Percentiles rank a stretch among this genome's conserved stretches.
Conservation (phyloP, 176 grass and related monocot genomes). For the Cenchrus fungigraminus region DNA sequence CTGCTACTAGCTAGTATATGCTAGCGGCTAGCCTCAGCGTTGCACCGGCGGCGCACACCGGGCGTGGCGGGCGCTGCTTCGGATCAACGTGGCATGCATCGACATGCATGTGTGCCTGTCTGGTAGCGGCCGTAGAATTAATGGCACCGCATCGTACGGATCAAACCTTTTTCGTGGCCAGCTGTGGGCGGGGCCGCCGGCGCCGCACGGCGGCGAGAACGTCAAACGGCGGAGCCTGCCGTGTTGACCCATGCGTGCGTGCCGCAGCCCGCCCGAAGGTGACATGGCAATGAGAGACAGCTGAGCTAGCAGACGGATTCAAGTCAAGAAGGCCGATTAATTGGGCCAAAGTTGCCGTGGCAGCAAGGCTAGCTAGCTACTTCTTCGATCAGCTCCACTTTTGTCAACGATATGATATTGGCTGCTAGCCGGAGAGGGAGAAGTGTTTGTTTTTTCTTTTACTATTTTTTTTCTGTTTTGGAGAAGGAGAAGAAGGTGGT, state of each 20-base stretch:
- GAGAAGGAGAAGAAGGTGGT: not conserved
- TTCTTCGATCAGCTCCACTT: not conserved
- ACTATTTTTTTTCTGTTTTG: not conserved
- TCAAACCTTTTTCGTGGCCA: not conserved
- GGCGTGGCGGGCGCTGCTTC: not conserved
- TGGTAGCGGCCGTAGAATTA: not conserved
- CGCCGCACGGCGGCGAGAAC: not conserved
- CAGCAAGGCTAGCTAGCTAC: not conserved
- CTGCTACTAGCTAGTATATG: too few relatives aligned
- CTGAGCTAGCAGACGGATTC: not conserved
- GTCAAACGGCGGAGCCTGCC: constrained; percentile 27
- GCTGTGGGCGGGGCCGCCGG: too few relatives aligned
- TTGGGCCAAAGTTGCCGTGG: constrained; percentile 1
- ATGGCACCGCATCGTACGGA: not conserved
- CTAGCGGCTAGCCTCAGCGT: not conserved
- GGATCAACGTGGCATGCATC: not conserved
- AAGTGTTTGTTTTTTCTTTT: not conserved
- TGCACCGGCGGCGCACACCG: not conserved
- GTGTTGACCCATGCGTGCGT: constrained; percentile 20
- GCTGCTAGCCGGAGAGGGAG: not conserved
- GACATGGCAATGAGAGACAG: too few relatives aligned
- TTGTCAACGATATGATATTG: not conserved
- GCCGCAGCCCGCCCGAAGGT: not conserved
- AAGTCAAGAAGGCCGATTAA: constrained; percentile 35
- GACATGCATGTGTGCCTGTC: not conserved